Evolutionary conservation across 371 early-diverging fungal genomes (phyloP).

Genomic region (Thermomucor indicae-seudaticae): DNA sequence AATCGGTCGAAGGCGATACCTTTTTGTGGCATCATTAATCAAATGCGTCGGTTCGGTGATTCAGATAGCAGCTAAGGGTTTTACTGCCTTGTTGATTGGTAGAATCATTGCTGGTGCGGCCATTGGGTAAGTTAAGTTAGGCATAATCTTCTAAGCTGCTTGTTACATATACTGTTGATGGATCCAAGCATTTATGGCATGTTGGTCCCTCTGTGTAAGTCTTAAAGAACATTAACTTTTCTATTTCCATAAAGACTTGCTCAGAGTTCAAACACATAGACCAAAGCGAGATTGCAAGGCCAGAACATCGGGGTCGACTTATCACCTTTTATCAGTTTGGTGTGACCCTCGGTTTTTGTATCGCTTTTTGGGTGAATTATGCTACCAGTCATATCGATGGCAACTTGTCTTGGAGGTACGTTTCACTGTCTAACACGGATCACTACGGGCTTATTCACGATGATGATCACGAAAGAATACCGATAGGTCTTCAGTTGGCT

Average conservation of each 20-base stretch:
- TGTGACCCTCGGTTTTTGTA: constrained; percentile 63
- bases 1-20: constrained; percentile 32
- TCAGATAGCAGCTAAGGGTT: constrained; percentile 50
- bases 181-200: constrained; percentile 28
- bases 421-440: not conserved
- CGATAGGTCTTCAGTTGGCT: constrained; percentile 74
- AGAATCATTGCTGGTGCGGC: constrained; percentile 68
- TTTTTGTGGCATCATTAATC: constrained; percentile 51
- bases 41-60: constrained; percentile 70
- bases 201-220: constrained; percentile 40
- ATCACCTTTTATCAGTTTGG: constrained; percentile 89
- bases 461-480: too few species aligned
- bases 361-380: constrained; percentile 40
- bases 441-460: not conserved
- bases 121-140: constrained; percentile 61
- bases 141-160: constrained; percentile 1
- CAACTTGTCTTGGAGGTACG: constrained; percentile 44
- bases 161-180: not conserved
- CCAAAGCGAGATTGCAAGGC: constrained; percentile 86
- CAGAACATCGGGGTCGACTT: constrained; percentile 82
- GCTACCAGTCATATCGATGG: constrained; percentile 17
- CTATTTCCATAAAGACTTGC: not conserved
- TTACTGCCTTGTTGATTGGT: constrained; percentile 61
- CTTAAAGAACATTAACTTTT: not conserved
- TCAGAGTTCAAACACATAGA: constrained; percentile 22